Evolutionary conservation across 345 rosid genomes (phyloP).

Genomic region (Fremontodendron californicum): DNA sequence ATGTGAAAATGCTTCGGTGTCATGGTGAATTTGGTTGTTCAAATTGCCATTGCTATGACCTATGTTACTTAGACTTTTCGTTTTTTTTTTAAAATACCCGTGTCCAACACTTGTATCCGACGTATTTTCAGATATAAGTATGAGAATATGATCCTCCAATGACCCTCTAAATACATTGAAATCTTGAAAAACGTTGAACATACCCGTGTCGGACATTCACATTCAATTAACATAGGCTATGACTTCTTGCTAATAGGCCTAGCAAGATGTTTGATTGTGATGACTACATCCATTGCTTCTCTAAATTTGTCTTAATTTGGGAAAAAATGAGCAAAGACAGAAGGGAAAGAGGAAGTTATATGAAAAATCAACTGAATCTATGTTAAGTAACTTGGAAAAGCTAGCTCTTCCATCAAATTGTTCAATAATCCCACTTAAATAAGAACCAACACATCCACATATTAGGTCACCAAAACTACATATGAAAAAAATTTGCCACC

Average conservation of each 20-base stretch:
- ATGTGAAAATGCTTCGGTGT: neutral
- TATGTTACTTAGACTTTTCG: too few species aligned
- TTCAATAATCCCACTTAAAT: neutral
- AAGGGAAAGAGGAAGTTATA: neutral
- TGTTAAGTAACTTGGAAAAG: neutral
- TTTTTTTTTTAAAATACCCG: too few species aligned
- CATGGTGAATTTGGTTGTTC: neutral
- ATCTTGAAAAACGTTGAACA: too few species aligned
- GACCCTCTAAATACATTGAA: too few species aligned
- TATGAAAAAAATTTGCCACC: neutral
- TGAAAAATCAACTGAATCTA: neutral
- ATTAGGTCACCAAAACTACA: slow-evolving; percentile 10
- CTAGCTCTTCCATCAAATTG: neutral
- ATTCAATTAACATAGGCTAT: too few species aligned
- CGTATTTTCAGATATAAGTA: too few species aligned
- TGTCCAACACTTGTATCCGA: too few species aligned
- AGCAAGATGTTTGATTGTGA: too few species aligned
- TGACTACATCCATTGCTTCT: neutral
- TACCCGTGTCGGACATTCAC: too few species aligned
- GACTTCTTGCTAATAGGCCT: too few species aligned
- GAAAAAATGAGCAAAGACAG: neutral
- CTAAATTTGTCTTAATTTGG: neutral
- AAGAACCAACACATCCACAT: neutral
- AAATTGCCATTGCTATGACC: neutral
- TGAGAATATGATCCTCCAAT: too few species aligned